These are phyloP conservation scores for Aspergillus heteromorphus DNA, from an alignment of 495 filamentous ascomycete species.

Conservation along the genomic window DNA sequence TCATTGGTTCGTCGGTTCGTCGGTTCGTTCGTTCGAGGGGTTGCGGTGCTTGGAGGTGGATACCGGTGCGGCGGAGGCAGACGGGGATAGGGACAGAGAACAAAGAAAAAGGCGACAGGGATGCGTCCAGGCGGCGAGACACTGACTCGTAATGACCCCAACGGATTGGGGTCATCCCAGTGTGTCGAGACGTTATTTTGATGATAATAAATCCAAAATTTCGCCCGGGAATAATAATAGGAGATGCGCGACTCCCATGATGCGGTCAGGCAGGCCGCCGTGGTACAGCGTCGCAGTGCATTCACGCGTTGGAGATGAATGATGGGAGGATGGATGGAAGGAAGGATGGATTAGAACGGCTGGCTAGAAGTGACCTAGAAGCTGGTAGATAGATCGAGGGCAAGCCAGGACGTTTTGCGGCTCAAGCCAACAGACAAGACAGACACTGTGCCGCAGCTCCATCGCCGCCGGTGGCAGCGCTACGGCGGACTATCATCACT, in stretches of 20 bases:
- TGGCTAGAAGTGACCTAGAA: neutral
- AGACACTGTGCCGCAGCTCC: neutral
- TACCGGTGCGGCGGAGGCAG: neutral
- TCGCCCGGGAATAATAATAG: too few species aligned
- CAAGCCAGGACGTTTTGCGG: neutral
- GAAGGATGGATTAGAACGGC: neutral
- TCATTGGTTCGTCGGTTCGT: neutral
- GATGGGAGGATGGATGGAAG: neutral
- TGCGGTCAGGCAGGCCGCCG: neutral
- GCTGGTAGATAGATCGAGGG: too few species aligned
- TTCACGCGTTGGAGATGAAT: too few species aligned
- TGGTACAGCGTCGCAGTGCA: neutral
- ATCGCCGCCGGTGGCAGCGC: neutral
- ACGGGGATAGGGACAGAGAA: neutral
- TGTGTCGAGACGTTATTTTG: too few species aligned
- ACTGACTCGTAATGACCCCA: conserved; percentile 8
- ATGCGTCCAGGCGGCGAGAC: neutral
- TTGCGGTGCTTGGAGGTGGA: conserved; percentile 3
- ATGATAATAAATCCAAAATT: too few species aligned
- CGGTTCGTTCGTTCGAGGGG: neutral
- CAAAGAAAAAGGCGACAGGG: conserved; percentile 8
- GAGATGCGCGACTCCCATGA: neutral
- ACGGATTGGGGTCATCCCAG: neutral
- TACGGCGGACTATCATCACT: neutral
- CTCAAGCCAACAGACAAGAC: neutral